Conservation (phyloP, 2,329 filamentous ascomycete species). For the Epichloe scottii region DNA sequence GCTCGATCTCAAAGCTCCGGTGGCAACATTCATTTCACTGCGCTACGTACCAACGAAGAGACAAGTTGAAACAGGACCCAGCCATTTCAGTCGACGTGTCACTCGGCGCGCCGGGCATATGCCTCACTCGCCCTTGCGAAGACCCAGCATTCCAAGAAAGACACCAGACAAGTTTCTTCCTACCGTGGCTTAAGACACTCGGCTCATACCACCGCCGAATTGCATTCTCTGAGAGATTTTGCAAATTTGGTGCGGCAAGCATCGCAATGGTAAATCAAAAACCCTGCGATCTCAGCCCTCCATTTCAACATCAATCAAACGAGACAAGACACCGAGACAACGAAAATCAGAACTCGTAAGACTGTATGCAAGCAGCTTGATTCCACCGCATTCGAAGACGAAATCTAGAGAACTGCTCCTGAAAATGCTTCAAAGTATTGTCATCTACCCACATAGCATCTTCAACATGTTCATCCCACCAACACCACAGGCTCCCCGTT, state of each 20-base stretch:
- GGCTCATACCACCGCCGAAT: background rate
- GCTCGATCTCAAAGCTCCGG: background rate
- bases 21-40: background rate
- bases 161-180: background rate
- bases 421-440: too few relatives aligned
- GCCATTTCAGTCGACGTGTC: background rate
- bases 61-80: background rate
- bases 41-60: background rate
- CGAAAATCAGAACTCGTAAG: too few relatives aligned
- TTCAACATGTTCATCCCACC: background rate
- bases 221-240: too few relatives aligned
- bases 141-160: background rate
- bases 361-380: too few relatives aligned
- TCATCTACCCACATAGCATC: background rate
- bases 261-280: too few relatives aligned
- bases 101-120: background rate
- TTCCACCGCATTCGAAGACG: too few relatives aligned
- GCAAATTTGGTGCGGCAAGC: too few relatives aligned
- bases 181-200: background rate
- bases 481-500: slow-evolving; percentile 30
- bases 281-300: too few relatives aligned
- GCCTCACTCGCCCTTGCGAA: background rate
- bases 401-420: too few relatives aligned
- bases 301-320: too few relatives aligned
- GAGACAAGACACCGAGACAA: too few relatives aligned